phyloP scores from a whole-genome alignment of 1,139 yeast species.

The Candida sanyaensis region DNA sequence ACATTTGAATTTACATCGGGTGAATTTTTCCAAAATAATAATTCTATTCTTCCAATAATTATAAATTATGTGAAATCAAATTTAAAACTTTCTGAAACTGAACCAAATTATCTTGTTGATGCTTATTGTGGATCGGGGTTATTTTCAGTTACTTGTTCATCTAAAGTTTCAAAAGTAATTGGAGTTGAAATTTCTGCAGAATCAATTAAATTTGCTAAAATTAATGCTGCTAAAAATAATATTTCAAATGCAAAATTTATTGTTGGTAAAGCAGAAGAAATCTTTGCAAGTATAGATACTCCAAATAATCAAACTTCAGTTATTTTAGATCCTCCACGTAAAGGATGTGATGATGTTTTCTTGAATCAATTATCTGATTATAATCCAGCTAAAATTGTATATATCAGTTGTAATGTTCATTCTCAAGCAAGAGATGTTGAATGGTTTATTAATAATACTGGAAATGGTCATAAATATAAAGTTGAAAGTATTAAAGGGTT shows the following conservation, averaged over 20 bases:
- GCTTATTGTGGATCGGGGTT: slow-evolving; percentile 98
- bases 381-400: slow-evolving; percentile 83
- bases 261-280: slow-evolving; percentile 89
- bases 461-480: slow-evolving; percentile 59
- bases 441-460: slow-evolving; percentile 71
- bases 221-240: slow-evolving; percentile 75
- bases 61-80: slow-evolving; percentile 79
- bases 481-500: slow-evolving; percentile 89
- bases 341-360: slow-evolving; percentile 91
- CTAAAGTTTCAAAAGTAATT: slow-evolving; percentile 75
- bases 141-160: slow-evolving; percentile 83
- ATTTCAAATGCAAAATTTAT: slow-evolving; percentile 79
- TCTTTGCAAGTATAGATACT: slow-evolving; percentile 72
- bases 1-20: slow-evolving; percentile 89
- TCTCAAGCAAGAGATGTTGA: slow-evolving; percentile 95
- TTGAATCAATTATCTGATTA: slow-evolving; percentile 81
- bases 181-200: slow-evolving; percentile 97
- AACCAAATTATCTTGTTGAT: slow-evolving; percentile 73
- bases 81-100: slow-evolving; percentile 47
- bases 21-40: slow-evolving; percentile 94
- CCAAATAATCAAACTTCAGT: slow-evolving; percentile 81
- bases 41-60: slow-evolving; percentile 82
- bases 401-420: slow-evolving; percentile 95
- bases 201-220: slow-evolving; percentile 82
- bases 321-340: slow-evolving; percentile 94